Evolutionary conservation across 2,329 filamentous ascomycete species (phyloP), one percentile per base, ranked within the genome.

Genomic region (Cytospora piceicola): DNA sequence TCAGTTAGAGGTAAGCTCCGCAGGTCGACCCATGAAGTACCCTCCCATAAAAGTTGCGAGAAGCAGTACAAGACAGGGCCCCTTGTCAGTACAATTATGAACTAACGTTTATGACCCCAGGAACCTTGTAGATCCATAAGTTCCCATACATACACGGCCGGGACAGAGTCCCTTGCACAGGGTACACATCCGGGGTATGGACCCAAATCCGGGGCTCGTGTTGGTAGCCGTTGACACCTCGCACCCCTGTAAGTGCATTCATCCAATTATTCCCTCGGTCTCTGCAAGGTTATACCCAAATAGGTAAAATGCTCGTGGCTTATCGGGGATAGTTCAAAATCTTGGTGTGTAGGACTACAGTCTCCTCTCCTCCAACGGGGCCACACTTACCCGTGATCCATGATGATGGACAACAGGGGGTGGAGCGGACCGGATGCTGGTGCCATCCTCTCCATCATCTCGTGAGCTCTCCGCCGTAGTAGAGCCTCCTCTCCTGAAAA

Each of bases 71-170:
- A n/a, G n/a, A n/a, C n/a, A n/a, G n/a, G n/a, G n/a, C n/a, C n/a
- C n/a, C n/a, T n/a, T n/a, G n/a, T n/a, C n/a, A n/a, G n/a, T n/a
- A n/a, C n/a, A n/a, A n/a, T n/a, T n/a, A n/a, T n/a, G n/a, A n/a
- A n/a, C n/a, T n/a, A n/a, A n/a, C n/a, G n/a, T n/a, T n/a, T n/a
- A n/a, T n/a, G n/a, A n/a, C n/a, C n/a, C n/a, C n/a, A n/a, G n/a
- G n/a, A n/a, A n/a, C n/a, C n/a, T n/a, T n/a, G n/a, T n/a, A n/a
- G 29, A 22, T 30, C 29, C 53, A 29, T 12, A 63, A 15, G 53
- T 63, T 63, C 39, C 36, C 51, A 15, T 62, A 63, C 51, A 15
- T 62, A 63, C 60, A 39, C 56, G 60, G 39, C 53, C 34, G 39
- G 60, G 60, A 32, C 57, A 42, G n/a, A 14, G 9, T 1, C 24